phyloP scores from a whole-genome alignment of 2,329 filamentous ascomycete species.

The Alternaria sp. region DNA sequence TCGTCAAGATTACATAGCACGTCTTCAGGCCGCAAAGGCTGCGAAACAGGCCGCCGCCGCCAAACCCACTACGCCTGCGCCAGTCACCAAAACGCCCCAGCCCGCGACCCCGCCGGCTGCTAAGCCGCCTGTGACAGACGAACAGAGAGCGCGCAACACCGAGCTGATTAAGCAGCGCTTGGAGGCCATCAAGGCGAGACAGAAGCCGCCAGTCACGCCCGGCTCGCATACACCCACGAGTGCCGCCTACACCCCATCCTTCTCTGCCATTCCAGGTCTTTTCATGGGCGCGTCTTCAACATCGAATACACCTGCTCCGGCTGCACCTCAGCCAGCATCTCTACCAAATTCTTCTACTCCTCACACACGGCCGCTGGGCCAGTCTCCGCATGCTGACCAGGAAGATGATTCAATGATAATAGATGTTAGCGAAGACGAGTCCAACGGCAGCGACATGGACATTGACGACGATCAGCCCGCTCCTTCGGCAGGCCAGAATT shows the following conservation, averaged over 20 bases:
- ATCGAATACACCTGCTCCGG: constrained; percentile 6
- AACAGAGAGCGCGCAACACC: constrained; percentile 68
- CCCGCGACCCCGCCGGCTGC: constrained; percentile 16
- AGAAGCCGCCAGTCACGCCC: constrained; percentile 18
- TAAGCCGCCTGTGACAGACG: constrained; percentile 35
- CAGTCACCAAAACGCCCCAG: constrained; percentile 20
- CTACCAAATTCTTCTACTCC: constrained; percentile 33
- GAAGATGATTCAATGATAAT: constrained; percentile 75
- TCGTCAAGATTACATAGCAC: constrained; percentile 77
- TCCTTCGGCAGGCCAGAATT: constrained; percentile 11
- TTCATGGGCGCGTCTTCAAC: constrained; percentile 52
- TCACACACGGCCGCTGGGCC: constrained; percentile 68
- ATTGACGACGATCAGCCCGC: constrained; percentile 62
- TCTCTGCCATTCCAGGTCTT: constrained; percentile 59
- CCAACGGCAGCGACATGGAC: constrained; percentile 69
- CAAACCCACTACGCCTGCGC: constrained; percentile 10
- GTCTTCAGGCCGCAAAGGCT: constrained; percentile 75
- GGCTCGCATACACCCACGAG: constrained; percentile 3
- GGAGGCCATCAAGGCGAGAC: constrained; percentile 61
- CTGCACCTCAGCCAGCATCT: constrained; percentile 55
- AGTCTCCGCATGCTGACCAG: constrained; percentile 59
- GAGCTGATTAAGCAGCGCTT: constrained; percentile 80
- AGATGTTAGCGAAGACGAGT: constrained; percentile 79
- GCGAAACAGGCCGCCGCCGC: constrained; percentile 50
- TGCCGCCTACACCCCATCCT: constrained; percentile 20